These are phyloP conservation scores for Chlamydomonas asymmetrica DNA, from an alignment of 139 green algal genomes.

Conservation along the genomic window DNA sequence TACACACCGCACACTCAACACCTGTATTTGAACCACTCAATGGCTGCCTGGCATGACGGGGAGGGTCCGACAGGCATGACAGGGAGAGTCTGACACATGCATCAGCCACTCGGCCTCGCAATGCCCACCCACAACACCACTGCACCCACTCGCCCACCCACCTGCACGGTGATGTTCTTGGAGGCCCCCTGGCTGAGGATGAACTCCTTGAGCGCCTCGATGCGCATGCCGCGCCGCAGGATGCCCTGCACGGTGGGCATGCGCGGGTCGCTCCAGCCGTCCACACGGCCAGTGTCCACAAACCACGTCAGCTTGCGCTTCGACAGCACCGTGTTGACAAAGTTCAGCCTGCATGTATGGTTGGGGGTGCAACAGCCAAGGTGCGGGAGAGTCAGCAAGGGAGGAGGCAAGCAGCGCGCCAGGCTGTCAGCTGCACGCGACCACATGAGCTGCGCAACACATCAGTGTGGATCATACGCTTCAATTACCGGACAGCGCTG, in stretches of 20 bases:
- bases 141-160: too few relatives aligned
- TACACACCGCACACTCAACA: too few relatives aligned
- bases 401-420: not conserved
- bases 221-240: conserved; percentile 73
- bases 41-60: too few relatives aligned
- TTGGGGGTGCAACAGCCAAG: not conserved
- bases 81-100: too few relatives aligned
- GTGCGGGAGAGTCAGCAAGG: not conserved
- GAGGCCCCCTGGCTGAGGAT: conserved; percentile 93
- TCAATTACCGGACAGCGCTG: too few relatives aligned
- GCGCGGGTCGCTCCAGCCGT: conserved; percentile 92
- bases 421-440: not conserved
- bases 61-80: too few relatives aligned
- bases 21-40: too few relatives aligned
- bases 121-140: not conserved
- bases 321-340: conserved; percentile 85
- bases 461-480: not conserved
- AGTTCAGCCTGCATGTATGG: conserved; percentile 64
- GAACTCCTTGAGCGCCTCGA: conserved; percentile 92
- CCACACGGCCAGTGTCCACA: conserved; percentile 83
- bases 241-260: conserved; percentile 98
- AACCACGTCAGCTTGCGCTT: conserved; percentile 98
- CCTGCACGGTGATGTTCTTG: conserved; percentile 85
- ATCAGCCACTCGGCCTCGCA: too few relatives aligned
- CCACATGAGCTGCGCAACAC: not conserved